phyloP scores from a whole-genome alignment of 1,284 basidiomycete genomes.

The Cystobasidium slooffiae region DNA sequence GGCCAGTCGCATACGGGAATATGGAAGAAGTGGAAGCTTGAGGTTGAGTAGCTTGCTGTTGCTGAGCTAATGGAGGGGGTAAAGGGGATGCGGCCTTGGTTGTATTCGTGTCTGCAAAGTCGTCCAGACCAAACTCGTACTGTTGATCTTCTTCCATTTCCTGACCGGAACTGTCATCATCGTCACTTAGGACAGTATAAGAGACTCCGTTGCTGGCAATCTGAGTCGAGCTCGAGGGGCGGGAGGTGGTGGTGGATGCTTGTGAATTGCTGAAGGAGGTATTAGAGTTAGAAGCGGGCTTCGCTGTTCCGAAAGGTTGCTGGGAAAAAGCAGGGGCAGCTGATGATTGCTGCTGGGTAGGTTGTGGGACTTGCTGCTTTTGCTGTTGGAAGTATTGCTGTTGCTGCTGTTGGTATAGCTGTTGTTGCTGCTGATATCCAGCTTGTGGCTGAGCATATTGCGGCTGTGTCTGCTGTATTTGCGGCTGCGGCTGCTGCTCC shows the following conservation, averaged over 20 bases:
- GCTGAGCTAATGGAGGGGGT: conserved; percentile 1
- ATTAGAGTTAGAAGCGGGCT: neutral
- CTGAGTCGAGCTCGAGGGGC: neutral
- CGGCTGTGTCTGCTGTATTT: neutral
- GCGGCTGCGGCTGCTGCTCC: conserved; percentile 4
- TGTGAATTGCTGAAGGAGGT: neutral
- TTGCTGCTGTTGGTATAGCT: conserved; percentile 6
- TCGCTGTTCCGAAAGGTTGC: neutral
- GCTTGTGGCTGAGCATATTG: conserved; percentile 1
- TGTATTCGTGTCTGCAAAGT: neutral
- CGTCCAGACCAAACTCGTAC: conserved; percentile 16
- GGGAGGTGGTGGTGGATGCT: neutral
- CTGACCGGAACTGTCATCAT: conserved; percentile 23
- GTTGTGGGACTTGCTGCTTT: neutral
- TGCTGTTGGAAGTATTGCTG: conserved; percentile 1
- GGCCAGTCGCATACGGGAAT: neutral
- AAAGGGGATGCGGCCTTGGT: neutral
- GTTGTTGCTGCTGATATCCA: conserved; percentile 14
- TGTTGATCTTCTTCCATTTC: conserved; percentile 25
- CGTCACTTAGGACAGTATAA: conserved; percentile 16
- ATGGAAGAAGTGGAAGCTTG: neutral
- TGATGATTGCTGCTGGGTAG: neutral
- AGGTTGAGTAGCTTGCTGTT: neutral
- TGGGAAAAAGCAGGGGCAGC: neutral
- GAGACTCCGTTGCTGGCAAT: neutral